phyloP scores from a whole-genome alignment of 495 filamentous ascomycete genomes.

The Penicillium robsamsonii region DNA sequence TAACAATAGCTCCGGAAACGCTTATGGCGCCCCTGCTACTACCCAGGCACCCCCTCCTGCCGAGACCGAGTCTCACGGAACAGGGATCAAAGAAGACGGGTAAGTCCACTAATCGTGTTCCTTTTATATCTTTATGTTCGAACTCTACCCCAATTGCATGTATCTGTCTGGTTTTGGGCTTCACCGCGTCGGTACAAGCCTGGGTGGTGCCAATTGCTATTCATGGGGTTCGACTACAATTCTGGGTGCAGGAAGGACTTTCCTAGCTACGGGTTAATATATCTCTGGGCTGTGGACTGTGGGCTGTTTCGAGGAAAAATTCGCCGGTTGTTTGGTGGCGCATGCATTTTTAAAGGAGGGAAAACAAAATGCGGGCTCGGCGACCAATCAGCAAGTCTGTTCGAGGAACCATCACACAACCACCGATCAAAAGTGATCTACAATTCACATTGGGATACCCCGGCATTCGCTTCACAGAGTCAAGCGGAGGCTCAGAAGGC shows the following conservation, averaged over 20 bases:
- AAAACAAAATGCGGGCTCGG: background rate
- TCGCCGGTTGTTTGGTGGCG: background rate
- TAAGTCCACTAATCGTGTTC: conserved; percentile 59
- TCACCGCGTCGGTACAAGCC: conserved; percentile 1
- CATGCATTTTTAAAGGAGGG: background rate
- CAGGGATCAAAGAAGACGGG: conserved; percentile 96
- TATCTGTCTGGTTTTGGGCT: conserved; percentile 10
- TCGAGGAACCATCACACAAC: background rate
- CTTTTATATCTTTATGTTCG: conserved; percentile 19
- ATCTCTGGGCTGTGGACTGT: background rate
- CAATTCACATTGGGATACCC: background rate
- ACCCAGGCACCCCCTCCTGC: conserved; percentile 30
- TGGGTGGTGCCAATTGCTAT: conserved; percentile 18
- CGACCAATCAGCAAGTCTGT: background rate
- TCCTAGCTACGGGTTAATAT: background rate
- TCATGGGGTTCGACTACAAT: conserved; percentile 13
- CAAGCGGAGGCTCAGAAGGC: background rate
- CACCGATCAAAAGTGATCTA: background rate
- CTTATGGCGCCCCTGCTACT: conserved; percentile 46
- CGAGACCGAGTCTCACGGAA: conserved; percentile 46
- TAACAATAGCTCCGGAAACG: conserved; percentile 63
- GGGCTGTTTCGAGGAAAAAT: conserved; percentile 3
- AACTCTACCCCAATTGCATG: conserved; percentile 4
- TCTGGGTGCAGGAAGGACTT: conserved; percentile 4
- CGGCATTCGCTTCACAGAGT: background rate